Conservation (phyloP, 2,329 filamentous ascomycete genomes). For the Fusarium devonianum region DNA sequence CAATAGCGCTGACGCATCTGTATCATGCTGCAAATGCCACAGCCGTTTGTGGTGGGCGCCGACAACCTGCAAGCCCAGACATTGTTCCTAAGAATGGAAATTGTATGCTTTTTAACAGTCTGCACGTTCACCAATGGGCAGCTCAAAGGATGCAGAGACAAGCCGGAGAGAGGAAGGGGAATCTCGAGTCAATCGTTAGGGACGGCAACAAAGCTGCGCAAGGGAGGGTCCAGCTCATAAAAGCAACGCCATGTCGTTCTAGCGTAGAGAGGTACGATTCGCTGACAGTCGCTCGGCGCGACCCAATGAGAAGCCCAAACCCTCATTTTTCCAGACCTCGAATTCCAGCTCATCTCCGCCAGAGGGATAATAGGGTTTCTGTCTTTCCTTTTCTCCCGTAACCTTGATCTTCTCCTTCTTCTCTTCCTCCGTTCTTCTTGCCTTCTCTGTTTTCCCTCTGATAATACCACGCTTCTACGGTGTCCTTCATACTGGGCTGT, state of each 20-base stretch:
- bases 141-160: conserved; percentile 12
- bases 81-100: too few relatives aligned
- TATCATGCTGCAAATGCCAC: not conserved
- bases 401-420: conserved; percentile 2
- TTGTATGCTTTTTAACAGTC: too few relatives aligned
- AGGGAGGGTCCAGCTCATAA: conserved; percentile 17
- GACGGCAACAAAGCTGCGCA: conserved; percentile 18
- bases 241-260: conserved; percentile 36
- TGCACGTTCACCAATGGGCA: conserved; percentile 43
- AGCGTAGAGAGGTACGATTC: conserved; percentile 40
- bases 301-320: conserved; percentile 38
- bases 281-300: conserved; percentile 27
- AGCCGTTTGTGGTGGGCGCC: not conserved
- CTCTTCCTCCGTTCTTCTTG: not conserved
- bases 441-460: not conserved
- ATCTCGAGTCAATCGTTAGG: conserved; percentile 21
- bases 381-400: conserved; percentile 9
- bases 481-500: not conserved
- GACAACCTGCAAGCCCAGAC: too few relatives aligned
- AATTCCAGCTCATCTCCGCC: conserved; percentile 36
- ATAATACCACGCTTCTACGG: not conserved
- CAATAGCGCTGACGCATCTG: not conserved
- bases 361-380: conserved; percentile 15
- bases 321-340: conserved; percentile 35
- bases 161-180: conserved; percentile 10